Evolutionary conservation across 257 asterid species (phyloP).

Genomic region (Fraxinus anomala): DNA sequence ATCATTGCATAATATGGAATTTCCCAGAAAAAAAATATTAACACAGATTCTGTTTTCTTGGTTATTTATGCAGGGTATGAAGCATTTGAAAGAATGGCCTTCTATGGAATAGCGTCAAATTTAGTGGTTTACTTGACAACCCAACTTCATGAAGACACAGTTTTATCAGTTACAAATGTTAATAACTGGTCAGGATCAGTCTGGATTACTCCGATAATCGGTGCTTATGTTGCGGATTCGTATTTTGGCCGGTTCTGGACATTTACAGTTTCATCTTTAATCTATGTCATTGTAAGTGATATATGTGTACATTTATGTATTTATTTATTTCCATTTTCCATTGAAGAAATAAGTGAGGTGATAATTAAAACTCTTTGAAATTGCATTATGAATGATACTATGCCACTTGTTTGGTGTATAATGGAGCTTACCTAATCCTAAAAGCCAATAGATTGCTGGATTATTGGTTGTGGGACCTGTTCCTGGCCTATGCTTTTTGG

Average conservation of each 20-base stretch:
- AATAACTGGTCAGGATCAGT: constrained; percentile 91
- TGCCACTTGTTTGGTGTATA: constrained; percentile 35
- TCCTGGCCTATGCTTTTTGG: constrained; percentile 9
- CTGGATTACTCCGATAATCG: constrained; percentile 89
- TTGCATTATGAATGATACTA: constrained; percentile 17
- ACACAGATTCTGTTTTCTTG: neutral
- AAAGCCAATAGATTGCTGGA: constrained; percentile 23
- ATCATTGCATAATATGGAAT: neutral
- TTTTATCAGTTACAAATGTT: constrained; percentile 75
- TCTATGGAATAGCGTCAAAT: constrained; percentile 89
- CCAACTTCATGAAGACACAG: constrained; percentile 80
- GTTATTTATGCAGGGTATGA: constrained; percentile 53
- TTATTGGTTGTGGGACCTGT: constrained; percentile 28
- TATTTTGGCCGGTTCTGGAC: constrained; percentile 93
- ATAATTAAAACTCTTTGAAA: constrained; percentile 5
- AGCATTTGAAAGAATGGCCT: constrained; percentile 92
- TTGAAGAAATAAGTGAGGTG: neutral
- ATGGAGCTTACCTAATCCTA: constrained; percentile 30
- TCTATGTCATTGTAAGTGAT: constrained; percentile 71
- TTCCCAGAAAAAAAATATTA: neutral
- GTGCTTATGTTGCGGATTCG: constrained; percentile 84
- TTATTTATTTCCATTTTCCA: neutral
- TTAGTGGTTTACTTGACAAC: constrained; percentile 81
- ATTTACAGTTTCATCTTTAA: constrained; percentile 72
- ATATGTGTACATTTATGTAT: neutral